Conservation (phyloP, 345 rosid species). For the Populus alba region DNA sequence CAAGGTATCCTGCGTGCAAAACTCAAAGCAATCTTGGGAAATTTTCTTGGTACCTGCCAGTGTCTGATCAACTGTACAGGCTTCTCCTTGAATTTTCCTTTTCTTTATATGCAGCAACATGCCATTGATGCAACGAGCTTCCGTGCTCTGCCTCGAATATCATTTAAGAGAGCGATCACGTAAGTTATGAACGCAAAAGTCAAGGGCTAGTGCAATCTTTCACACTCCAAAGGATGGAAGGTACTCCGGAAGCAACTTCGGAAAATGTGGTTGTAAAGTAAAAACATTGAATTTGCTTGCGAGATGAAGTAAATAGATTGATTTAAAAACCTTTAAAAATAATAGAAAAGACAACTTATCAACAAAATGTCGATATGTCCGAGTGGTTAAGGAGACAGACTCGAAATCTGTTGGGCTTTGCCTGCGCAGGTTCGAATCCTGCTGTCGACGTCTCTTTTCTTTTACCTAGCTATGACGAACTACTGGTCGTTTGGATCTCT, state of each 20-base stretch:
- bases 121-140: not conserved
- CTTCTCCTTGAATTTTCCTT: not conserved
- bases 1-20: not conserved
- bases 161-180: not conserved
- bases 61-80: not conserved
- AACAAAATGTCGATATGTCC: constrained; percentile 52
- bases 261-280: not conserved
- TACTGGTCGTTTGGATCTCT: not conserved
- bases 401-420: constrained; percentile 99
- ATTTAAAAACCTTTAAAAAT: too few species aligned
- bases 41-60: not conserved
- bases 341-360: rapidly evolving
- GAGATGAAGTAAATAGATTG: not conserved
- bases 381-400: constrained; percentile 99
- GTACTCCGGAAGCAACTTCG: not conserved
- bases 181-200: not conserved
- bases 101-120: not conserved
- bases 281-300: not conserved
- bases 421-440: constrained; percentile 99
- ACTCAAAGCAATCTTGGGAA: constrained; percentile 4
- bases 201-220: not conserved
- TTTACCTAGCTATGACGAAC: not conserved
- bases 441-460: constrained; percentile 66
- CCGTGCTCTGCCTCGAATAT: not conserved
- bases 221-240: not conserved